These are phyloP conservation scores for Didymella arachidicola DNA, from an alignment of 2,329 filamentous ascomycete genomes.

Conservation along the genomic window DNA sequence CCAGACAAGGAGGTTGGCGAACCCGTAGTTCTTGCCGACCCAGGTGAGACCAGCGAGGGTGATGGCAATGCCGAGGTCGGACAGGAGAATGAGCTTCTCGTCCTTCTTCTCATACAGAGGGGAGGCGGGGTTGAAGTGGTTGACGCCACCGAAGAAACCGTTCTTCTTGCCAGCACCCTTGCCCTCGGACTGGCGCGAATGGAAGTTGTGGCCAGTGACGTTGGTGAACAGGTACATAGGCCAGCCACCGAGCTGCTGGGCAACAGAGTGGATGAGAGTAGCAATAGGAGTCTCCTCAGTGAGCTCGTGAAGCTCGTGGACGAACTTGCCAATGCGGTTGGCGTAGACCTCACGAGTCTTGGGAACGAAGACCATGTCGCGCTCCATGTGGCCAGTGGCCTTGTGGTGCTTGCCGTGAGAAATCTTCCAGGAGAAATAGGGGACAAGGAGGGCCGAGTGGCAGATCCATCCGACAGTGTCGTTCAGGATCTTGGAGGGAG, in stretches of 20 bases:
- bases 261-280: conserved; percentile 75
- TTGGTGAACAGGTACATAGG: conserved; percentile 90
- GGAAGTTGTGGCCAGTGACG: conserved; percentile 94
- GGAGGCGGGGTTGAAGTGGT: conserved; percentile 90
- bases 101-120: conserved; percentile 93
- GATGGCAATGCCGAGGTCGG: conserved; percentile 78
- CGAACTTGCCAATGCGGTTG: conserved; percentile 73
- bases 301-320: conserved; percentile 85
- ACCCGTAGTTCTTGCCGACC: conserved; percentile 81
- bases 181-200: conserved; percentile 88
- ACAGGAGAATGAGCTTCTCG: conserved; percentile 83
- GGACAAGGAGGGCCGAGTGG: conserved; percentile 87
- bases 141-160: conserved; percentile 80
- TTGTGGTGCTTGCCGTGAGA: conserved; percentile 99
- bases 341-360: conserved; percentile 86
- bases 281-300: conserved; percentile 92
- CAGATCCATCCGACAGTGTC: conserved; percentile 91
- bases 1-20: conserved; percentile 88
- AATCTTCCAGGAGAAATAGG: conserved; percentile 99
- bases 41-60: conserved; percentile 68
- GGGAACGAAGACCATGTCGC: conserved; percentile 99
- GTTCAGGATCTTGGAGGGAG: conserved; percentile 87
- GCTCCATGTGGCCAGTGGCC: conserved; percentile 94
- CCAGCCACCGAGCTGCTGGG: conserved; percentile 93
- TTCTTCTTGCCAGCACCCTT: conserved; percentile 93